Conservation (phyloP, 371 early-diverging fungal genomes). For the Circinella umbellata region DNA sequence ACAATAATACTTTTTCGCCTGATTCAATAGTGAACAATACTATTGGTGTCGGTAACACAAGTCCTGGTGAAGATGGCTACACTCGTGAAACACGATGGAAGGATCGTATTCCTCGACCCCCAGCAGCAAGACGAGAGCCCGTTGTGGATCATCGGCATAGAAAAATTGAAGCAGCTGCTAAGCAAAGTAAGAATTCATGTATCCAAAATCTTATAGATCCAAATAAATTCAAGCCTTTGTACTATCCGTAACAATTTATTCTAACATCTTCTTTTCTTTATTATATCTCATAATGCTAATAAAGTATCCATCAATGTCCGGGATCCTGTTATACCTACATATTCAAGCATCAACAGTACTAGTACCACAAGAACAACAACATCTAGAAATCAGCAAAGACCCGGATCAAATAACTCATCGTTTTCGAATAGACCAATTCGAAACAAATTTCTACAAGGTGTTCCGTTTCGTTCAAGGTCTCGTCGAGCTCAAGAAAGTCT, state of each 20-base stretch:
- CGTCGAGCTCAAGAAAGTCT: constrained; percentile 17
- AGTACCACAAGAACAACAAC: background rate
- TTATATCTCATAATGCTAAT: background rate
- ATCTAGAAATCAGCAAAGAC: background rate
- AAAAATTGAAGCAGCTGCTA: constrained; percentile 6
- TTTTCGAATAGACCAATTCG: background rate
- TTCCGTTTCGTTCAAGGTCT: background rate
- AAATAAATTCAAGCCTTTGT: background rate
- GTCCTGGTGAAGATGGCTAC: constrained; percentile 13
- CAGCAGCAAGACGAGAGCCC: background rate
- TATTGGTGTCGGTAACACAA: constrained; percentile 13
- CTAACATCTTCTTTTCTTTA: too few species aligned
- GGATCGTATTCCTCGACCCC: background rate
- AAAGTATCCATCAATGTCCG: constrained; percentile 9
- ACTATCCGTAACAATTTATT: background rate
- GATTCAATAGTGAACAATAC: background rate
- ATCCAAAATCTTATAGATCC: background rate
- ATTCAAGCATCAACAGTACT: background rate
- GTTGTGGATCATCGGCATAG: background rate
- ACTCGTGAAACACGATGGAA: constrained; percentile 17
- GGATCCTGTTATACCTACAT: background rate
- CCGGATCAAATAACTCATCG: background rate
- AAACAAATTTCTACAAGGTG: background rate
- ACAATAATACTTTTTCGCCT: background rate
- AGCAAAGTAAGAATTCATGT: background rate